Evolutionary conservation across 2,329 filamentous ascomycete species (phyloP), one percentile per base, ranked within the genome.

Genomic region (Exserohilum turcica): DNA sequence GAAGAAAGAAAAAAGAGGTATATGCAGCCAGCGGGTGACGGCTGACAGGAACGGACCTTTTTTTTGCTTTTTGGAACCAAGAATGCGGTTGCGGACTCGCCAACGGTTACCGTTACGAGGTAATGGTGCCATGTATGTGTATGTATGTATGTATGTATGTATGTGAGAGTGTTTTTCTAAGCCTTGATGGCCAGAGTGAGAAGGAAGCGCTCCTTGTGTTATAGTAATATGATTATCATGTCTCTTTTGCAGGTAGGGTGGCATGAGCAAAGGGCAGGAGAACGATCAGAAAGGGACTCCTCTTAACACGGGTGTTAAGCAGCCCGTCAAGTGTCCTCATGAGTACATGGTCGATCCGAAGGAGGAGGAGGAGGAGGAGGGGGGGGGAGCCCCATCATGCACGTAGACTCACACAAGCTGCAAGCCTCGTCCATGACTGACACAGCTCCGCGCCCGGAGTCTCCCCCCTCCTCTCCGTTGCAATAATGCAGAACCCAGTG

Each of bases 401-500:
- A 42, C 27, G 16, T 15, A 42, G 1, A 35, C 42, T 36, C 46
- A 57, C 56, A 48, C 51, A 52, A 44, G 43, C 51, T 54, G 50
- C 50, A 57, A 54, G 54, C 43, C 50, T 44, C 47, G 40, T 51
- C 45, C 42, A 54, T 46, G 47, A 48, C 42, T 48, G 35, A 15
- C 33, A 47, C 55, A 56, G 50, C 51, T 47, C 43, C 53, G 42
- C 40, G 31, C 48, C 48, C 65, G 65, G 68, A 64, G 58, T 48
- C 42, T 37, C 36, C 61, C 62, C 62, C 63, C 61, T 66, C 58
- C 58, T 56, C 56, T 66, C 68, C 68, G 68, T 43, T 59, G 52
- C 49, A 51, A 57, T 44, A 54, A 59, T 50, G 56, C 46, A 53
- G 50, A 57, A 52, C 24, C 54, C 52, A 57, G 55, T 50, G 43